Base-by-base conservation (phyloP, 768 basidiomycete species). In the Lyophyllum semitale region DNA sequence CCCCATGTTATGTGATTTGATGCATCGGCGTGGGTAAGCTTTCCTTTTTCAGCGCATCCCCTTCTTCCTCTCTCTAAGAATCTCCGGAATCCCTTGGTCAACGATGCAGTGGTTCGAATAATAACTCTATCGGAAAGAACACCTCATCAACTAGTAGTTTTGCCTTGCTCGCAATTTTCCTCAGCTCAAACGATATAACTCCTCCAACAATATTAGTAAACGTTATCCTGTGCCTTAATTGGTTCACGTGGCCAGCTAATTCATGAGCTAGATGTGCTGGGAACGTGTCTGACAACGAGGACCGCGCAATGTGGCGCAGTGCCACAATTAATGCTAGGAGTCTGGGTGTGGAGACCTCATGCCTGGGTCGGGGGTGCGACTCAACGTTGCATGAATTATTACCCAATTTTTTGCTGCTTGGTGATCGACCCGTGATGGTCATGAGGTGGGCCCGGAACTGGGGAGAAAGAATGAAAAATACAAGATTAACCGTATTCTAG, bases 1-100 rank as follows among this genome's bases (percentile, higher is more conserved):
- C 51, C 35, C 63, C 63, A 73, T 68, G 71, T 73, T 72, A 73
- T 74, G 70, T 75, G 74, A 73, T 70, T 71, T 70, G 72, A 73
- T 68, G 71, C 67, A 75, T 75, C 74, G 69, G 63, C 77, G 77
- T 79, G 77, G 73, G 75, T 71, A 75, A 74, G 63, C 40, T 66
- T 73, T 60, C 73, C 63, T 60, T 62, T 70, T 68, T 67, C 62
- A 67, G 64, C 53, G 54, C 58, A 45, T 61, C 56, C 43, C 52
- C 55, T 63, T 56, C 57, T 48, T 42, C 52, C 47, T 23, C 44
- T 49, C 52, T 49, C 44, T 51, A 54, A 64, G 47, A 65, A 59
- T 48, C 55, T 57, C 53, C 55, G 56, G 51, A 65, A 62, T 57
- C 2, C 23, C 32, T 41, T 35, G 12, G 7, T 25, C 42, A 6